phyloP scores from a whole-genome alignment of 352 stramenopile genomes.

The Phytophthora podocarpi region DNA sequence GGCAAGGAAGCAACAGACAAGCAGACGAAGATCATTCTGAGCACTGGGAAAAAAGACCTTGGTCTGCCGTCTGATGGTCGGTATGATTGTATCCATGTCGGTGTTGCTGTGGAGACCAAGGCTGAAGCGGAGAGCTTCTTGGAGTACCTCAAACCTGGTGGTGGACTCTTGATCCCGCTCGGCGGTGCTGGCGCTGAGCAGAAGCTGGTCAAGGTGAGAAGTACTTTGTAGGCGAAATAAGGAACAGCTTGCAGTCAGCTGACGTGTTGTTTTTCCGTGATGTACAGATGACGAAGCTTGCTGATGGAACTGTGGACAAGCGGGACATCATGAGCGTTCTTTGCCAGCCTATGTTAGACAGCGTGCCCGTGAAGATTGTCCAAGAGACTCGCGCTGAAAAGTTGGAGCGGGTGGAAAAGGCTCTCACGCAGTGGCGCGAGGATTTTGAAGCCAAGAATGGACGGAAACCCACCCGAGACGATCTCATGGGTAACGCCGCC shows the following conservation, averaged over 20 bases:
- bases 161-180: slow-evolving; percentile 72
- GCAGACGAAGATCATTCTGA: slow-evolving; percentile 53
- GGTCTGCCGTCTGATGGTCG: slow-evolving; percentile 30
- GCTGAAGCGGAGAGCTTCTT: slow-evolving; percentile 71
- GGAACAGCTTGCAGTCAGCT: neutral
- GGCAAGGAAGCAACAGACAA: slow-evolving; percentile 39
- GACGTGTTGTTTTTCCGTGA: slow-evolving; percentile 7
- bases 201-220: slow-evolving; percentile 78
- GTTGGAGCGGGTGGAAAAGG: slow-evolving; percentile 57
- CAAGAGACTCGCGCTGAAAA: slow-evolving; percentile 67
- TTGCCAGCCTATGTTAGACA: slow-evolving; percentile 81
- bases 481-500: slow-evolving; percentile 64
- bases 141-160: slow-evolving; percentile 69
- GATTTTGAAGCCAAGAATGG: slow-evolving; percentile 59
- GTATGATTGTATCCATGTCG: slow-evolving; percentile 85
- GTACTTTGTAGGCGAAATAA: neutral
- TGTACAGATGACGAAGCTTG: slow-evolving; percentile 69
- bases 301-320: slow-evolving; percentile 61
- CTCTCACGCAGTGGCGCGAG: slow-evolving; percentile 69
- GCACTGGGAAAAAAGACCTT: slow-evolving; percentile 47
- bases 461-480: slow-evolving; percentile 61
- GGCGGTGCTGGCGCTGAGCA: slow-evolving; percentile 65
- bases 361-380: slow-evolving; percentile 47
- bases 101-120: slow-evolving; percentile 81
- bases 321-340: slow-evolving; percentile 85